phyloP scores from a whole-genome alignment of 2,329 filamentous ascomycete genomes.

The Leptographium lundbergii region DNA sequence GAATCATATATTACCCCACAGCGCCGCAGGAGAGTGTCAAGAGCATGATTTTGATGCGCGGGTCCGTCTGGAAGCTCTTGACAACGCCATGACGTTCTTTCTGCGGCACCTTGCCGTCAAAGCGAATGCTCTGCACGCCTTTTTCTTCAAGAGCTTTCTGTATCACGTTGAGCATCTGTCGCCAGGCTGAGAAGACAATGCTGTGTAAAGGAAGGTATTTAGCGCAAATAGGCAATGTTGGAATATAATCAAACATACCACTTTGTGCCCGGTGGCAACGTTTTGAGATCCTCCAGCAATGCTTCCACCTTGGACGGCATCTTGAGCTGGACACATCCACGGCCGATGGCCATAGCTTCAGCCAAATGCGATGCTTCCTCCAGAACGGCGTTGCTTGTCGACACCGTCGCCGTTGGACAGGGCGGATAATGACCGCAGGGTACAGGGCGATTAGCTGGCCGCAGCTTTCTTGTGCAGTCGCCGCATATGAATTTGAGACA shows the following conservation, averaged over 20 bases:
- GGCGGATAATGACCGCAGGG: slow-evolving; percentile 16
- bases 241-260: slow-evolving; percentile 4
- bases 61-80: slow-evolving; percentile 25
- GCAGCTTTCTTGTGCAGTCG: slow-evolving; percentile 14
- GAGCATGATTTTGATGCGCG: slow-evolving; percentile 27
- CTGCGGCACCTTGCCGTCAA: slow-evolving; percentile 33
- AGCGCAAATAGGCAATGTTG: background rate
- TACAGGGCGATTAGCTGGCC: fast-evolving
- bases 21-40: slow-evolving; percentile 38
- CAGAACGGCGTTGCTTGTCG: too few species aligned
- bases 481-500: slow-evolving; percentile 22
- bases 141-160: slow-evolving; percentile 23
- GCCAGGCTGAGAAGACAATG: slow-evolving; percentile 39
- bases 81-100: slow-evolving; percentile 27
- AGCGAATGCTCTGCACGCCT: slow-evolving; percentile 24
- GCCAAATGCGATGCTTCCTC: too few species aligned
- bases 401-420: slow-evolving; percentile 15
- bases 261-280: slow-evolving; percentile 10
- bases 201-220: slow-evolving; percentile 17
- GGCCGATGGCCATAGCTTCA: too few species aligned
- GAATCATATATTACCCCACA: too few species aligned
- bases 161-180: slow-evolving; percentile 32
- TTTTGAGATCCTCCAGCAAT: slow-evolving; percentile 20
- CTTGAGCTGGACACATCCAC: background rate
- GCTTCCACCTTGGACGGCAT: slow-evolving; percentile 21